Evolutionary conservation across 345 rosid genomes (phyloP).

Genomic region (Diplotaxis tenuifolia): DNA sequence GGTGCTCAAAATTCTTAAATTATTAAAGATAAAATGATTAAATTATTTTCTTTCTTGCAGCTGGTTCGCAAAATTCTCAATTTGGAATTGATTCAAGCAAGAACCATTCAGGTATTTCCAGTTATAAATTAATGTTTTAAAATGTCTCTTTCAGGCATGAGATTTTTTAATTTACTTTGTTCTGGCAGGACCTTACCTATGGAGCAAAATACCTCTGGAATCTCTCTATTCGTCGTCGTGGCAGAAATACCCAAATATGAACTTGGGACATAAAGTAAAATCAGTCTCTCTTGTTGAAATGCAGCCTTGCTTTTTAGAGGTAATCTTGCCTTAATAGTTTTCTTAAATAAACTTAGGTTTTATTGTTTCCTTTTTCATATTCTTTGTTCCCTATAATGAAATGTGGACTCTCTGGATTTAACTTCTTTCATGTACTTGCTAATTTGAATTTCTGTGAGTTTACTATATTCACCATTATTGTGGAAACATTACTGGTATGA

Average conservation of each 20-base stretch:
- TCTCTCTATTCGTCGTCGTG: slow-evolving; percentile 54
- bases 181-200: slow-evolving; percentile 66
- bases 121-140: slow-evolving; percentile 7
- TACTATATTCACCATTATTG: not conserved
- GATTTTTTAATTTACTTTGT: not conserved
- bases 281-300: slow-evolving; percentile 60
- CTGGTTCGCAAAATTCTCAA: slow-evolving; percentile 62
- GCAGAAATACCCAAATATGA: slow-evolving; percentile 78
- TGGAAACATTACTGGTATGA: not conserved
- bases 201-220: slow-evolving; percentile 79
- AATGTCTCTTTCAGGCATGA: slow-evolving; percentile 5
- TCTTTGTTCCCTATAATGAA: slow-evolving; percentile 3
- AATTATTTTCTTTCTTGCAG: slow-evolving; percentile 43
- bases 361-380: not conserved
- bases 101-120: slow-evolving; percentile 49
- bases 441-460: not conserved
- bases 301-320: slow-evolving; percentile 82
- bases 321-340: slow-evolving; percentile 24
- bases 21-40: slow-evolving; percentile 21
- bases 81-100: slow-evolving; percentile 60
- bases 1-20: not conserved
- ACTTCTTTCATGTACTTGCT: slow-evolving; percentile 6
- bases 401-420: slow-evolving; percentile 9
- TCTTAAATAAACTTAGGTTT: not conserved
- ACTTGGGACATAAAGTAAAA: slow-evolving; percentile 81